Evolutionary conservation across 805 yeast genomes (phyloP).

Genomic region (Teunomyces barrocoloradensis): DNA sequence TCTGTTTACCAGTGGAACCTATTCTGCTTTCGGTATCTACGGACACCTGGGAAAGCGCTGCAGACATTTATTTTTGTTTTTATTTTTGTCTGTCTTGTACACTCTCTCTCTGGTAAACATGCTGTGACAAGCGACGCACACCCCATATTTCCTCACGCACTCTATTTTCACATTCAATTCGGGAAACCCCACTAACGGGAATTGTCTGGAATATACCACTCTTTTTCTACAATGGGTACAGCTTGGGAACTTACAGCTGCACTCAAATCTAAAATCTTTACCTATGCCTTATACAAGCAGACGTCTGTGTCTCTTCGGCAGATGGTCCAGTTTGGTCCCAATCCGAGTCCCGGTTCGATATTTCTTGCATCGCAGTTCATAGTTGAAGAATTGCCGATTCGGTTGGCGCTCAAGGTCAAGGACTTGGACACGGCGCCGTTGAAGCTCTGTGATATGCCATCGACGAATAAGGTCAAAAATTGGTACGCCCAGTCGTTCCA

Average conservation of each 20-base stretch:
- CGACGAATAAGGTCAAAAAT: constrained; percentile 70
- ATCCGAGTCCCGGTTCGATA: constrained; percentile 73
- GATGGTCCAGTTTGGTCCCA: constrained; percentile 88
- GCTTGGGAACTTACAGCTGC: constrained; percentile 50
- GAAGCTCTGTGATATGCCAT: constrained; percentile 69
- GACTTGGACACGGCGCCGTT: constrained; percentile 80
- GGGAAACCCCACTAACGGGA: constrained; percentile 1
- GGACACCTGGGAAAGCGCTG: too few relatives aligned
- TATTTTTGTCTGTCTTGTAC: neutral
- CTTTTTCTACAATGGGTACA: constrained; percentile 30
- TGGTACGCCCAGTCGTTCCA: constrained; percentile 94
- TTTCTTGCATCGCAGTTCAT: constrained; percentile 83
- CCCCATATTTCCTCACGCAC: constrained; percentile 3
- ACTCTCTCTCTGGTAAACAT: neutral
- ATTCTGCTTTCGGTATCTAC: neutral
- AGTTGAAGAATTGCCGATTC: constrained; percentile 81
- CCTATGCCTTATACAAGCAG: constrained; percentile 71
- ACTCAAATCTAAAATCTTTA: constrained; percentile 54
- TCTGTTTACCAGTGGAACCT: too few relatives aligned
- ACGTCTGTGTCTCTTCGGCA: constrained; percentile 82
- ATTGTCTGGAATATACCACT: constrained; percentile 1
- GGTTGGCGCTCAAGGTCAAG: constrained; percentile 81
- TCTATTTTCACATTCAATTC: neutral
- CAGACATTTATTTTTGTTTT: neutral
- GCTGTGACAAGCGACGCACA: neutral